These are phyloP conservation scores for Kregervanrija fluxuum DNA, from an alignment of 805 yeast genomes.

Conservation along the genomic window DNA sequence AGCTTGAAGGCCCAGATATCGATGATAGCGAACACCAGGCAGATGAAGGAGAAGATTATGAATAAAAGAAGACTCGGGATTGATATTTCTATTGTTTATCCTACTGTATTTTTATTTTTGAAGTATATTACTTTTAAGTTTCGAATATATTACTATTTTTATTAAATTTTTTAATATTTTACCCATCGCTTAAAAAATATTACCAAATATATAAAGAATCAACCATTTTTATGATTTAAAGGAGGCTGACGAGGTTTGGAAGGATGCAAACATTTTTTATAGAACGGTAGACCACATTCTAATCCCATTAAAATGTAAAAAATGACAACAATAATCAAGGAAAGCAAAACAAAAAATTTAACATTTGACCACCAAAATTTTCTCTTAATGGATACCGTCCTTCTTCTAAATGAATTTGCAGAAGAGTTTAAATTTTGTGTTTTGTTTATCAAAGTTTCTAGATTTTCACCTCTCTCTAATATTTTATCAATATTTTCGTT, in stretches of 20 bases:
- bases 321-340: slow-evolving; percentile 23
- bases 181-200: too few species aligned
- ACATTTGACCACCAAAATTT: slow-evolving; percentile 65
- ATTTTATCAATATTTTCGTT: slow-evolving; percentile 66
- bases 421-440: slow-evolving; percentile 65
- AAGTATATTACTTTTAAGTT: too few species aligned
- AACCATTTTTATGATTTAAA: neutral
- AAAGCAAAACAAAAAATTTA: slow-evolving; percentile 32
- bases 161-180: too few species aligned
- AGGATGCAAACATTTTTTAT: slow-evolving; percentile 32
- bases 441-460: slow-evolving; percentile 66
- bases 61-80: slow-evolving; percentile 2
- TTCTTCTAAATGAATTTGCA: slow-evolving; percentile 62
- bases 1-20: slow-evolving; percentile 17
- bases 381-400: slow-evolving; percentile 55
- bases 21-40: slow-evolving; percentile 8
- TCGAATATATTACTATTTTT: too few species aligned
- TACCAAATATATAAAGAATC: too few species aligned
- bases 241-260: slow-evolving; percentile 22
- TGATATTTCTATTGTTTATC: neutral
- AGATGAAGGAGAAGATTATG: slow-evolving; percentile 12
- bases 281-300: slow-evolving; percentile 49
- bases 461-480: slow-evolving; percentile 71
- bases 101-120: neutral
- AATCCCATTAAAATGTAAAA: slow-evolving; percentile 41